Evolutionary conservation across 2,329 filamentous ascomycete genomes (phyloP), one percentile per base, ranked within the genome.

Genomic region (Colletotrichum sublineola): DNA sequence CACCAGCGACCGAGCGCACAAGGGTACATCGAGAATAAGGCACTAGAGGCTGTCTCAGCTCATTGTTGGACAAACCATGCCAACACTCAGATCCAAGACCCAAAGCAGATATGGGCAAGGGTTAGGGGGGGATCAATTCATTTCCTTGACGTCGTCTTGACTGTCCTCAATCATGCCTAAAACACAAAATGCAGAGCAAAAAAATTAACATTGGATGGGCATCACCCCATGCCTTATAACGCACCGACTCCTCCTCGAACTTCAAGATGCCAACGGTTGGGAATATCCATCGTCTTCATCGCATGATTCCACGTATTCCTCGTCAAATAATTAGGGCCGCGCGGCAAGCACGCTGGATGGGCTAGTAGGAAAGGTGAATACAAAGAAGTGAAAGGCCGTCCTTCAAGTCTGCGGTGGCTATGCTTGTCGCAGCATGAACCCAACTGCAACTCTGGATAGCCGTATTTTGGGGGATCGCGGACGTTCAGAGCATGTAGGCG

Each of bases 401-500:
- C 50, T 44, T 15, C 31, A 11, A 36, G 15, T 42, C 24, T 8
- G 29, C 36, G 18, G 46, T 58, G 33, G 38, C 14, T 40, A 33
- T 24, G 33, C 40, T 36, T 46, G 55, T 60, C 57, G 20, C 29
- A 48, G 58, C 66, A 42, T 20, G 36, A 42, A 24, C 8, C 8
- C 44, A 15, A 61, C 46, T 48, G n/a, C 36, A 40, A 36, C n/a
- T 31, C 20, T 29, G 15, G 29, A n/a, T 52, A 18, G 55, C 61
- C 46, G 29, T 33, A 46, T 29, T 12, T 12, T 20, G 24, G 53
- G 40, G 52, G 36, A 7, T n/a, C 3, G 24, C 15, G n/a, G 14
- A 33, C 29, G 66, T 52, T 46, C 84, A 89, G 77, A 89, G 78
- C 75, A 88, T 78, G 76, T 86, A 87, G 75, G 87, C 88, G 73